phyloP scores from a whole-genome alignment of 164 flowering plant species.

The Nymphaea thermarum region DNA sequence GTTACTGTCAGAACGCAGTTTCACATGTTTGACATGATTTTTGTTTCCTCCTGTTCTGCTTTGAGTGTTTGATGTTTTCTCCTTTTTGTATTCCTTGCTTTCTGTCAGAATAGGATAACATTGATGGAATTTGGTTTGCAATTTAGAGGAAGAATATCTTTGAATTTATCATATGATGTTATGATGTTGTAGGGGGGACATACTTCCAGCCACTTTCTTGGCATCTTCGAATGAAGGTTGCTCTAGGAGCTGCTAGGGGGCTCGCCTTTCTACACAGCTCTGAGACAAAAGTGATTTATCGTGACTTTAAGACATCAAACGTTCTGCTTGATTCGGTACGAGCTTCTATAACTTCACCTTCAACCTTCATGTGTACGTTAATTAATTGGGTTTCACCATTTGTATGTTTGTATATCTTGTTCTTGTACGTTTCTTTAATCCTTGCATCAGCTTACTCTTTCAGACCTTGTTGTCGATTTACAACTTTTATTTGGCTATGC shows the following conservation, averaged over 20 bases:
- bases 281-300: slow-evolving; percentile 18
- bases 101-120: neutral
- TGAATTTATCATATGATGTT: neutral
- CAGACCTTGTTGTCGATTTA: neutral
- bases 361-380: neutral
- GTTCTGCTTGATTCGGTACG: slow-evolving; percentile 24
- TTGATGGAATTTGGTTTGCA: neutral
- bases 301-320: slow-evolving; percentile 23
- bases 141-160: neutral
- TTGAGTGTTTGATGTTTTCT: neutral
- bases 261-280: slow-evolving; percentile 29
- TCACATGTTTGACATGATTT: too few species aligned
- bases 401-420: neutral
- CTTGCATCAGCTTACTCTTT: neutral
- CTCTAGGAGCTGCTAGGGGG: slow-evolving; percentile 28
- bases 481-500: neutral
- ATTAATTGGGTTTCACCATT: neutral
- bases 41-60: neutral
- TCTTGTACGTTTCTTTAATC: neutral
- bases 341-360: neutral
- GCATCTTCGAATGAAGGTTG: slow-evolving; percentile 25
- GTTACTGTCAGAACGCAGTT: too few species aligned
- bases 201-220: slow-evolving; percentile 24
- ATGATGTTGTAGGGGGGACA: slow-evolving; percentile 15
- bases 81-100: neutral